phyloP scores from a whole-genome alignment of 225 moss, liverwort and hornwort species.

The Asterella californica region DNA sequence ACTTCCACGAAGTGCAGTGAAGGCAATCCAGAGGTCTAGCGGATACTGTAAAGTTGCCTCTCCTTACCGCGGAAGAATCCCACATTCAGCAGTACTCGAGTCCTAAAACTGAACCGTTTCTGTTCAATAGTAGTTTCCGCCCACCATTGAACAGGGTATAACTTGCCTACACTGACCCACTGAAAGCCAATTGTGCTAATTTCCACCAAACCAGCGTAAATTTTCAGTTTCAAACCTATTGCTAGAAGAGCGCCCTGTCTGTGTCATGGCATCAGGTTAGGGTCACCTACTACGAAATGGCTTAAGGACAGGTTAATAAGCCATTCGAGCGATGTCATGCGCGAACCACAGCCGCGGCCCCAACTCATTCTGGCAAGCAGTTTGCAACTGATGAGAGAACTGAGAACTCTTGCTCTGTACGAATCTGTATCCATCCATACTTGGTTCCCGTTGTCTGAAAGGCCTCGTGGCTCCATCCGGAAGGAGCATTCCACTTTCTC shows the following conservation, averaged over 20 bases:
- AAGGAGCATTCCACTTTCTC: not conserved
- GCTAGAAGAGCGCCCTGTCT: not conserved
- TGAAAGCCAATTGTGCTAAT: not conserved
- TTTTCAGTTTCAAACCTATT: not conserved
- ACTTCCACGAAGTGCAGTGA: not conserved
- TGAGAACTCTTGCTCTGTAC: not conserved
- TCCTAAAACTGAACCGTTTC: not conserved
- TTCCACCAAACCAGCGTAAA: not conserved
- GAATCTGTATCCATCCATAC: not conserved
- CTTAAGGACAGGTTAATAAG: not conserved
- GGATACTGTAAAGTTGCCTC: not conserved
- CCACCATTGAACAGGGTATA: not conserved
- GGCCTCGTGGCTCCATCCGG: not conserved
- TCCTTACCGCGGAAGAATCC: not conserved
- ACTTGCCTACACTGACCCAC: not conserved
- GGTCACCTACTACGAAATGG: not conserved
- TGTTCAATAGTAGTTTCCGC: not conserved
- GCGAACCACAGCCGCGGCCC: not conserved
- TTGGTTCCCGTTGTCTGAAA: not conserved
- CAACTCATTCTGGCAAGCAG: not conserved
- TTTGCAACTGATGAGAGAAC: not conserved
- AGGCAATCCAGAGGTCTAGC: not conserved
- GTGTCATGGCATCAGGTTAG: not conserved
- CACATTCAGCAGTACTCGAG: not conserved
- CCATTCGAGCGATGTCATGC: not conserved